Base-by-base conservation (phyloP, 2,329 filamentous ascomycete genomes). In the Colletotrichum sp. region DNA sequence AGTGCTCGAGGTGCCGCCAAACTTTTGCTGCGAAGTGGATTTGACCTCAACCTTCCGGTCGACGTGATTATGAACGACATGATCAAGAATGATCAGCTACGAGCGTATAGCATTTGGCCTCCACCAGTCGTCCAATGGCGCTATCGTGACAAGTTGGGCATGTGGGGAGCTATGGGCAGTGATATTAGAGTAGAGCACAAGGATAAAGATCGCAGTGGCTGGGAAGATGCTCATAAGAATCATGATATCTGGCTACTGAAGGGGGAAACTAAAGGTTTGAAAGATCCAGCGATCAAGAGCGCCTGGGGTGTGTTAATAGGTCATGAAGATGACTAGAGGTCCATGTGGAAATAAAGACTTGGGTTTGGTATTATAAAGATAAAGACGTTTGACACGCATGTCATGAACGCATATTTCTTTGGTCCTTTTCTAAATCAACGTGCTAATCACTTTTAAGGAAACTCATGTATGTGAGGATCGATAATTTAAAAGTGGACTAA, bases 1-100 rank as follows among this genome's bases (percentile, higher is more conserved):
- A 79, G 74, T n/a, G 79, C 78, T 30, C 77, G 77, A 1, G 81
- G 81, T 26, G 81, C 81, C 4, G 80, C 79, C 15, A 82, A 82
- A 74, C 73, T 82, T 18, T 74, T 82, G 43, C 55, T 79, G 28
- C 75, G 79, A 30, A 67, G 61, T 24, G 74, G 76, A 9, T 32
- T 80, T 24, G 77, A 82, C 63, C 71, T 82, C 60, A 78, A 82
- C 71, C 68, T 79, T 13, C 79, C 80, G 21, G 69, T 81, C 4
- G 81, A 83, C 67, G 71, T 81, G 24, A 64, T 81, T 24, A 82
- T 83, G 55, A 71, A 73, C 12, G 60, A 70, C 5, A 77, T 83
- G 75, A 78, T 79, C 9, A 52, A 66, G 6, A 74, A 67, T 18
- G 73, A 71, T 18, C 77, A 82, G 30, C 72, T 83, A 16, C 58